Evolutionary conservation across 768 basidiomycete genomes (phyloP).

Genomic region (Hygrocybe coccinea): DNA sequence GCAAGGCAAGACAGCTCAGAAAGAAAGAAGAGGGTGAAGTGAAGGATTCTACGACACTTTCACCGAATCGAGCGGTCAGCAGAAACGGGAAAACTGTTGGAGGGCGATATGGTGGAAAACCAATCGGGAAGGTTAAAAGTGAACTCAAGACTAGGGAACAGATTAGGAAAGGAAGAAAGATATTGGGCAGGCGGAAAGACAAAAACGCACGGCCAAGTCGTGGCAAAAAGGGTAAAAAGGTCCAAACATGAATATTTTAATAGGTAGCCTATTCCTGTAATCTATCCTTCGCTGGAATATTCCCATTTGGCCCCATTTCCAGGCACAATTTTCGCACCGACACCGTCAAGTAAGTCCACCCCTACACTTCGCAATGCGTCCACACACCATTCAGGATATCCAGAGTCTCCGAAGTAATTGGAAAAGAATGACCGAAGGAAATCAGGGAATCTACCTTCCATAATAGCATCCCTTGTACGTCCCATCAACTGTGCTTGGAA

Average conservation of each 20-base stretch:
- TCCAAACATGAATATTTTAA: conserved; percentile 28
- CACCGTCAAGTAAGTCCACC: conserved; percentile 69
- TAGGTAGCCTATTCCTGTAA: not conserved
- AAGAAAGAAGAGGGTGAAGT: conserved; percentile 45
- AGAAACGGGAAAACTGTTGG: conserved; percentile 15
- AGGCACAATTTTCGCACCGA: conserved; percentile 43
- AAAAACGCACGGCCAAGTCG: conserved; percentile 77
- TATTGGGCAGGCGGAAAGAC: conserved; percentile 57
- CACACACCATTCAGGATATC: conserved; percentile 86
- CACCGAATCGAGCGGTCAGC: not conserved
- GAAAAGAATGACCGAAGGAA: conserved; percentile 75
- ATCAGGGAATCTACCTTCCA: conserved; percentile 70
- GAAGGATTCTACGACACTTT: conserved; percentile 19
- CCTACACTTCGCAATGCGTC: conserved; percentile 79
- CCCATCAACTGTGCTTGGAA: conserved; percentile 89
- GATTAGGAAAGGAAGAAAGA: conserved; percentile 71
- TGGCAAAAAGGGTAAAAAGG: conserved; percentile 36
- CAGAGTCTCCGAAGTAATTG: conserved; percentile 68
- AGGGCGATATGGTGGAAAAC: conserved; percentile 53
- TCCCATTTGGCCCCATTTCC: conserved; percentile 80
- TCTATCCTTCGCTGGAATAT: conserved; percentile 38
- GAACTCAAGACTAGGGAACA: conserved; percentile 87
- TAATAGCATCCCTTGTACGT: conserved; percentile 74
- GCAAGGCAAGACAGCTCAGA: conserved; percentile 59
- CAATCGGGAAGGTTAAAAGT: conserved; percentile 60